Base-by-base conservation (phyloP, 768 basidiomycete species). In the Pleurotus eryngii region DNA sequence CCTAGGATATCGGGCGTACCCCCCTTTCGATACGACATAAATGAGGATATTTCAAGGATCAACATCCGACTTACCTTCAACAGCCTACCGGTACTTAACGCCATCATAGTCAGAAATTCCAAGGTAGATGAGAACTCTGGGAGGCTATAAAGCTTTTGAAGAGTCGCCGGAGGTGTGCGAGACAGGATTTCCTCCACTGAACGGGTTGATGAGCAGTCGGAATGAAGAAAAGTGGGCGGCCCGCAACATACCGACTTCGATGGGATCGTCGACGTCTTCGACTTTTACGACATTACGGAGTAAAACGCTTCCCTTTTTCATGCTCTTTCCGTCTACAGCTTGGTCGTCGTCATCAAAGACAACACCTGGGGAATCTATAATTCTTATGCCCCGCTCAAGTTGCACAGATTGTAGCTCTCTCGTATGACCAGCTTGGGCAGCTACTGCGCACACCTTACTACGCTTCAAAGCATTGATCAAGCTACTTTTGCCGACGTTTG, bases 351-450 rank as follows among this genome's bases (percentile, higher is more conserved):
- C 91, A 59, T 95, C 92, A 63, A 97, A 92, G 1, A 99, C 90
- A n/a, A 98, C 94, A 59, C 96, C 97, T 0, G 97, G 96, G 38
- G 95, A 98, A 71, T 98, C 97, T 5, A 98, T 81, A 37, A 98
- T 87, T 56, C 88, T 85, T 66, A 99, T 81, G 0, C 95, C 94
- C 45, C 94, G 90, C 69, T 98, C 96, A 3, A 99, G 79, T 60
- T 92, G 92, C 4, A 98, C 74, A 5, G 90, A 91, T 71, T 99
- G 95, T 15, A 97, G 76, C 26, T 92, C 90, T 58, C 91, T 90
- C 5, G 96, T 98, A 65, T 95, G 93, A 2, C 96, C 96, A 0
- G 97, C 88, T 64, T 94, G 93, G 8, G 95, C 91, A 12, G 95
- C 96, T 4, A 98, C 94, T 2, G 88, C 86, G 65, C 96, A 99